phyloP scores from a whole-genome alignment of 345 rosid genomes.

The Citrus cavaleriei region DNA sequence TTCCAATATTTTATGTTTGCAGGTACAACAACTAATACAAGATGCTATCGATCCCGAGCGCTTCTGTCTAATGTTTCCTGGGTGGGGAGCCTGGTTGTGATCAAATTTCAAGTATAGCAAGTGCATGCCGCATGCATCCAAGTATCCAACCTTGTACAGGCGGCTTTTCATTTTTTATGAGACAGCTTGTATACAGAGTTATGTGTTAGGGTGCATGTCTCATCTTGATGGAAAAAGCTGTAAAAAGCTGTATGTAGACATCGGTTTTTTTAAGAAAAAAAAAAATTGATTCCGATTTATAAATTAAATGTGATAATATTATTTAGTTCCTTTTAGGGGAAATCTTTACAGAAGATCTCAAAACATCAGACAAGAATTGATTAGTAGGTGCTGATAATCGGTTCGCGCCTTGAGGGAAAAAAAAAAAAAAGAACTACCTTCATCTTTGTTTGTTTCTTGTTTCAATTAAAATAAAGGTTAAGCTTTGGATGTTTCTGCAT shows the following conservation, averaged over 20 bases:
- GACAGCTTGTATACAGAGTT: neutral
- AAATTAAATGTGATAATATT: no score
- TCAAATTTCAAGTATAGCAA: neutral
- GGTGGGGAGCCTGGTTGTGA: constrained; percentile 97
- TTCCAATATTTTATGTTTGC: neutral
- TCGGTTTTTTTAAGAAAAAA: neutral
- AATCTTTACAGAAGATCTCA: no score
- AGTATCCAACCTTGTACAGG: constrained; percentile 12
- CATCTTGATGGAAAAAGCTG: neutral
- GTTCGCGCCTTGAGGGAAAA: no score
- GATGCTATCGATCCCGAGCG: constrained; percentile 89
- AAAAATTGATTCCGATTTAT: neutral
- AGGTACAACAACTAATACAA: constrained; percentile 96
- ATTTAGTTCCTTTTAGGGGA: no score
- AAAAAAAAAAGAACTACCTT: no score
- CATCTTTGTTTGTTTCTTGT: no score
- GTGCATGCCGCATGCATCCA: neutral
- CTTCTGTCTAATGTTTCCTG: constrained; percentile 82
- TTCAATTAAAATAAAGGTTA: no score
- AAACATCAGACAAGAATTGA: no score
- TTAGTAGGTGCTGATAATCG: no score
- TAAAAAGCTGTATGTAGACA: neutral
- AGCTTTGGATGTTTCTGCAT: no score
- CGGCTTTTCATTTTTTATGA: neutral
- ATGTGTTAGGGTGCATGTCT: neutral